Conservation (phyloP, 129 eudicot species). For the Sambucus nigra region DNA sequence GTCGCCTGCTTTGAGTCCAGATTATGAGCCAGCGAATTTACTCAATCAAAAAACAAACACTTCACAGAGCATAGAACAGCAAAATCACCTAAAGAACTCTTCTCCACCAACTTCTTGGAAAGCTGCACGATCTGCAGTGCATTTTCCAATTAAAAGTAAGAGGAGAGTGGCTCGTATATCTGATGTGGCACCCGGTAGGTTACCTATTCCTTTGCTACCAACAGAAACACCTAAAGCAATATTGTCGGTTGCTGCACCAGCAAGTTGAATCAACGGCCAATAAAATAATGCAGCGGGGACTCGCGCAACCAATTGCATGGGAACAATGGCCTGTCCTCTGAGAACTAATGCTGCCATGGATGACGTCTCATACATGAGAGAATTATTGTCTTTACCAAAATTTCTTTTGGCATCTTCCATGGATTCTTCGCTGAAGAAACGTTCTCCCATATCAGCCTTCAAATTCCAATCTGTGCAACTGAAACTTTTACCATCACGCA, state of each 20-base stretch:
- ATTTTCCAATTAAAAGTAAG: constrained; percentile 85
- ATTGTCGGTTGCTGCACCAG: constrained; percentile 94
- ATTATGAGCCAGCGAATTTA: too few relatives aligned
- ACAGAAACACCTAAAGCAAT: constrained; percentile 98
- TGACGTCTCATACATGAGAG: constrained; percentile 53
- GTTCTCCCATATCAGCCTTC: constrained; percentile 39
- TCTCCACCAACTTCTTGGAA: constrained; percentile 86
- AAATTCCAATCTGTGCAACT: constrained; percentile 35
- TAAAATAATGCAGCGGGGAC: constrained; percentile 85
- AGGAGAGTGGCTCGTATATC: constrained; percentile 98
- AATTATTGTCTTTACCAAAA: constrained; percentile 28
- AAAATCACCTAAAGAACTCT: constrained; percentile 69
- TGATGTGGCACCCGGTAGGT: constrained; percentile 96
- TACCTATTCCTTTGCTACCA: constrained; percentile 98
- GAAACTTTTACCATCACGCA: constrained; percentile 34
- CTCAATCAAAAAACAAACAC: too few relatives aligned
- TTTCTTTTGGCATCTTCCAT: constrained; percentile 35
- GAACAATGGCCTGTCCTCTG: constrained; percentile 91
- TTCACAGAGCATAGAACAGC: constrained; percentile 2
- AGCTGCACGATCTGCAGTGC: constrained; percentile 86
- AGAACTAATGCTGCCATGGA: constrained; percentile 96
- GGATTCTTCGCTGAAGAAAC: constrained; percentile 28
- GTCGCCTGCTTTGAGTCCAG: too few relatives aligned
- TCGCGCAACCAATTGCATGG: constrained; percentile 94
- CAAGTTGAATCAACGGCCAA: constrained; percentile 99